Evolutionary conservation across 202 grass and related monocot genomes (phyloP), one percentile per base, ranked within the genome.

Genomic region (Musa balbisiana): DNA sequence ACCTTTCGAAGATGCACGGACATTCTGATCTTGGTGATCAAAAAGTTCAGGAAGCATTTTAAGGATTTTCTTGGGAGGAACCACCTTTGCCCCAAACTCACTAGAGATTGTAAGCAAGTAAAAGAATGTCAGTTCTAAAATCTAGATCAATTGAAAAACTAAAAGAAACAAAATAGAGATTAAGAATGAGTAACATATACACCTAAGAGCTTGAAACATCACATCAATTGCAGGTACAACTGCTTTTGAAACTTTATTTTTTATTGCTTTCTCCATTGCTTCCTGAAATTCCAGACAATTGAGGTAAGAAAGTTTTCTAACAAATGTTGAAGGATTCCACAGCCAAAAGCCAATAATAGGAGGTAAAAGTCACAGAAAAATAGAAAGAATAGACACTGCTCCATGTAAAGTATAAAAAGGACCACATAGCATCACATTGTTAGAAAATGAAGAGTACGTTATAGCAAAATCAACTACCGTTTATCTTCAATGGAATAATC

Each of bases 121-220:
- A 74, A 54, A 27, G 58, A 77, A 21, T 50, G 24, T 51, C 17
- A 21, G 25, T 64, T 67, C 60, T 73, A 49, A 51, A 14, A 22
- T 62, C 4, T 26, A 21, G 52, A n/a, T 8, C 16, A 69, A 64
- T 43, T 49, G 24, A 51, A 66, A 80, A 69, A 51, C 55, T 64
- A 66, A 52, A 67, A 21, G 68, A 1, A 77, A 80, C 77, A 33
- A 19, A 64, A n/a, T 52, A 29, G 51, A 49, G 65, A 9, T 13
- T 26, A 80, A 76, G 52, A 49, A 71, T 58, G 17, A 78, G 17
- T 24, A 62, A 80, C 20, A 27, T 52, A 82, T 75, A 67, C 55
- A 92, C 93, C 93, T 96, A 55, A 96, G 86, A 69, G 93, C 90
- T 84, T 92, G 93, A 92, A 96, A 96, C 93, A 96, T 96, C 64